phyloP scores from a whole-genome alignment of 148 eudicot species.

The Polygonum maritimum region DNA sequence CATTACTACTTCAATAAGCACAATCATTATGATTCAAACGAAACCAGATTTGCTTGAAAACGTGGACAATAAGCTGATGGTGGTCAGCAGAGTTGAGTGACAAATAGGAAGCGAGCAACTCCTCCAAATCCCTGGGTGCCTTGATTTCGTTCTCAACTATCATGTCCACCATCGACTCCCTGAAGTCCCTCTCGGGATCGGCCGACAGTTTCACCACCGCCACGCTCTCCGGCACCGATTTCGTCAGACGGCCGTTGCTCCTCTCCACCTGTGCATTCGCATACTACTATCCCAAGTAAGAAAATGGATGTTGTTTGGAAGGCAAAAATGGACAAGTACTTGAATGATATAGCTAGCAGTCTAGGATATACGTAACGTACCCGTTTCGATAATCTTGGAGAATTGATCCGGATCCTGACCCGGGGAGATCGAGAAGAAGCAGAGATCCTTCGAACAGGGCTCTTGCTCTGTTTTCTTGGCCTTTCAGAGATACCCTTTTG shows the following conservation, averaged over 20 bases:
- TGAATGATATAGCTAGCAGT: too few relatives aligned
- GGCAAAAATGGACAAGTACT: too few relatives aligned
- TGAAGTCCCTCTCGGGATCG: constrained; percentile 52
- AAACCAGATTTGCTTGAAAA: constrained; percentile 88
- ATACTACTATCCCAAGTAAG: neutral
- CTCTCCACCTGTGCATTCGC: neutral
- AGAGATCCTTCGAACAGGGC: neutral
- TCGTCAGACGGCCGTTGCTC: too few relatives aligned
- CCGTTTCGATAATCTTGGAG: neutral
- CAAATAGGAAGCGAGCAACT: constrained; percentile 60
- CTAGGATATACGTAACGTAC: neutral
- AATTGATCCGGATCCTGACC: neutral
- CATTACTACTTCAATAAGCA: too few relatives aligned
- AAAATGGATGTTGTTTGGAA: too few relatives aligned
- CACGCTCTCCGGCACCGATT: constrained; percentile 14
- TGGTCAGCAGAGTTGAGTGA: constrained; percentile 66
- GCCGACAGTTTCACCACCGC: constrained; percentile 46
- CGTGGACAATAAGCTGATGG: constrained; percentile 69
- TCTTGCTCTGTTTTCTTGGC: neutral
- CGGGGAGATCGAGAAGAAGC: neutral
- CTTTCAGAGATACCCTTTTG: neutral
- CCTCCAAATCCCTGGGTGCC: constrained; percentile 47
- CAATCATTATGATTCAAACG: constrained; percentile 24
- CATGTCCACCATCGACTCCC: constrained; percentile 66
- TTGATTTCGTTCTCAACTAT: constrained; percentile 41